Evolutionary conservation across 768 basidiomycete genomes (phyloP), one percentile per base, ranked within the genome.

Genomic region (Termitomyces heimii): DNA sequence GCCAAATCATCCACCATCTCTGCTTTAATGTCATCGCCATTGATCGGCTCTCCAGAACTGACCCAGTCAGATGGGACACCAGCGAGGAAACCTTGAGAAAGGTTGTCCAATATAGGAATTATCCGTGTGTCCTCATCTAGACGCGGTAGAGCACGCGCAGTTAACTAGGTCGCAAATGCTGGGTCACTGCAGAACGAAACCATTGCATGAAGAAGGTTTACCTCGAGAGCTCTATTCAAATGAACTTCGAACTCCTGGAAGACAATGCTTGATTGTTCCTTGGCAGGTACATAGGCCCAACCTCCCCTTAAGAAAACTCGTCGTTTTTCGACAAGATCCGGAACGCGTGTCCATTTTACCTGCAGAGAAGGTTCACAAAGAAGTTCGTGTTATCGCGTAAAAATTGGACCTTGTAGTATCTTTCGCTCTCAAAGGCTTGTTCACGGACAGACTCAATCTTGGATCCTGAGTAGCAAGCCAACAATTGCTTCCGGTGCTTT

Each of bases 291-390:
- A 65, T 92, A 98, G n/a, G 95, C 95, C 78, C 85, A 86, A 1
- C 95, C 96, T 6, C 74, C 77, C 58, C 77, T 79, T 39, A 99
- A 73, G 59, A 92, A 84, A 1, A 98, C 92, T 45, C 78, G 80
- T 20, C 96, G 78, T 66, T 80, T 84, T 59, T 88, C 88, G 8
- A 99, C 89, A 1, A 99, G 81, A 70, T 97, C 94, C 5, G 93
- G 92, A 3, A 98, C 95, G 60, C 88, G 85, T 13, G 89, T 94
- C 97, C 97, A 99, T 69, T 82, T 86, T n/a, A 98, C 94, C 94
- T 97, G 32, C 22, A 16, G 9, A 31, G 18, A 9, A 34, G 3
- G 12, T 54, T 66, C 9, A 51, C 16, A 40, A 31, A 20, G 12
- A 52, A 28, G 12, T 13, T 28, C 37, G 20, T n/a, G 4, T 22